Evolutionary conservation across 2,329 filamentous ascomycete species (phyloP), one percentile per base, ranked within the genome.

Genomic region (Colletotrichum abscissum): DNA sequence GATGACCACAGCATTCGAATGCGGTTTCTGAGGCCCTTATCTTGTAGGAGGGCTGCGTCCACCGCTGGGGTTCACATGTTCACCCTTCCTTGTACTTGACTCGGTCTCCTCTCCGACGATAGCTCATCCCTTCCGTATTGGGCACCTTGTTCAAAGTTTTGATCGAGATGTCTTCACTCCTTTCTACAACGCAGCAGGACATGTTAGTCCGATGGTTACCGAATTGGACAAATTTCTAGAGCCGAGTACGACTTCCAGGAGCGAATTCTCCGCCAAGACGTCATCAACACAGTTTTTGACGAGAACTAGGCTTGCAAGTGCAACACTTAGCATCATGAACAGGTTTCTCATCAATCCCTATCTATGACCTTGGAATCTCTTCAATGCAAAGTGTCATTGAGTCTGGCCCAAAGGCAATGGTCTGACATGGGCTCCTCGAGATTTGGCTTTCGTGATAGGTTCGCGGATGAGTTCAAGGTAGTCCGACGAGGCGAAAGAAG

Each of bases 1-100:
- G 22, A 42, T 56, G 69, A 58, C 54, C 58, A 69, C 14, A 64
- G 59, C 64, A 22, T 38, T n/a, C 46, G 38, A 63, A 52, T 26
- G 33, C 19, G 38, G 26, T 54, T 69, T 22, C 55, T 60, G 28
- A 35, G 28, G 19, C 19, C 8, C 8, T n/a, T 11, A 8, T 49
- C n/a, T 11, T 8, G 16, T 62, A 11, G 58, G 52, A 54, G 2
- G 26, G 14, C 56, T 52, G 7, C 7, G 42, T n/a, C 42, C 42
- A 6, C 19, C 19, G n/a, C 19, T 7, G 19, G 19, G 8, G 2
- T 49, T 49, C 42, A 49, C 42, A 49, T 49, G 42, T n/a, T 49
- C 19, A 9, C 19, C 7, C 42, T 9, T 49, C 42, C 3, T 19
- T 19, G 19, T 49, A 49, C 42, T 49, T 49, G 19, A 49, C 42